Evolutionary conservation across 441 rosid species (phyloP).

Genomic region (Syzygium malaccense): DNA sequence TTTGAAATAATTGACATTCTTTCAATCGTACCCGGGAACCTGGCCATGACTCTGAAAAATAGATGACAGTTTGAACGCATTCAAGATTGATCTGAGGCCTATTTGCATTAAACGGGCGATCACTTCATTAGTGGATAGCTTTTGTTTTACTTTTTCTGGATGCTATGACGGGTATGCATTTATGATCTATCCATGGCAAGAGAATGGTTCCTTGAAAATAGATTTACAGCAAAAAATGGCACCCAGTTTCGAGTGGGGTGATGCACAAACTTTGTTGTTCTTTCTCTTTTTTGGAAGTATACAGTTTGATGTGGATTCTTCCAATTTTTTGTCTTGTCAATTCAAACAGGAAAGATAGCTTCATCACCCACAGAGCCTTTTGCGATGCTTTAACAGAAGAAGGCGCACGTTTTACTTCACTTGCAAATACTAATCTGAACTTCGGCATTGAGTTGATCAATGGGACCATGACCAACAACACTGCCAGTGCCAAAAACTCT

Average conservation of each 20-base stretch:
- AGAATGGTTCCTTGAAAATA: not conserved
- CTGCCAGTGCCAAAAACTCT: not conserved
- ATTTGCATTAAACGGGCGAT: not conserved
- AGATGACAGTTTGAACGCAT: not conserved
- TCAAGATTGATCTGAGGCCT: not conserved
- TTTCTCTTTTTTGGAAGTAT: not conserved
- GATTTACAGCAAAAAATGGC: not conserved
- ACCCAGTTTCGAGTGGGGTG: not conserved
- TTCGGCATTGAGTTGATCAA: not conserved
- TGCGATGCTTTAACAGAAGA: not conserved
- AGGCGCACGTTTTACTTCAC: not conserved
- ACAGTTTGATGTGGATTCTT: not conserved
- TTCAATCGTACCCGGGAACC: not conserved
- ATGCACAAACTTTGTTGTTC: not conserved
- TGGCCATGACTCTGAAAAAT: not conserved
- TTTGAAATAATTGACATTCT: not conserved
- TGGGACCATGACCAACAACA: not conserved
- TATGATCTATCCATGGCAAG: not conserved
- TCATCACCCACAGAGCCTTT: constrained; percentile 2
- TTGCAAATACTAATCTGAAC: not conserved
- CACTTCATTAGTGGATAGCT: not conserved
- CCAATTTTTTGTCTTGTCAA: not conserved
- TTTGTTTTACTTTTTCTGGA: not conserved
- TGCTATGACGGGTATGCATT: not conserved
- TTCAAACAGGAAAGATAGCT: not conserved